Evolutionary conservation across 139 green algal genomes (phyloP).

Genomic region (Closterium sp.): DNA sequence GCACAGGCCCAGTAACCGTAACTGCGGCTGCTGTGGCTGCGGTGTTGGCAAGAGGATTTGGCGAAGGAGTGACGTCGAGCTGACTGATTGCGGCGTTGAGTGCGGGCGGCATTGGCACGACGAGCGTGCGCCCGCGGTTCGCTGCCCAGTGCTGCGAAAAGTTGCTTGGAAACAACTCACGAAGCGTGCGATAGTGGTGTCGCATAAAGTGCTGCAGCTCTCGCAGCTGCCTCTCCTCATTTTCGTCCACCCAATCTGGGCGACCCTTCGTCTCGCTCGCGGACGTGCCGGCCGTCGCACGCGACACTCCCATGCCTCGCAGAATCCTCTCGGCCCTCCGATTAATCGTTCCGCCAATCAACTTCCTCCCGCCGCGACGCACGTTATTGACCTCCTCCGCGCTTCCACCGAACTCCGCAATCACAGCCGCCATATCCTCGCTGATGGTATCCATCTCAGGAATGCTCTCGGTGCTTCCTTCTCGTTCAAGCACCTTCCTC

Average conservation of each 20-base stretch:
- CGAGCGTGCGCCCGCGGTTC: not conserved
- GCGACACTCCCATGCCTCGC: not conserved
- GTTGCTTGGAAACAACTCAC: not conserved
- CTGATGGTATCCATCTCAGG: not conserved
- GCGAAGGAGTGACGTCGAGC: not conserved
- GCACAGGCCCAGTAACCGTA: not conserved
- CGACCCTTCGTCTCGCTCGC: not conserved
- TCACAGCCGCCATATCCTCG: not conserved
- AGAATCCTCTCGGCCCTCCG: not conserved
- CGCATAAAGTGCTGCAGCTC: not conserved
- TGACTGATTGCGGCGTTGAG: not conserved
- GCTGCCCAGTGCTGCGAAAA: not conserved
- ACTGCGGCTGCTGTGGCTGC: too few species aligned
- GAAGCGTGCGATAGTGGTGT: not conserved
- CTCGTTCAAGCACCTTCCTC: not conserved
- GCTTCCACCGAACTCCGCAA: not conserved
- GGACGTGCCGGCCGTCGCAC: not conserved
- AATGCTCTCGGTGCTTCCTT: not conserved
- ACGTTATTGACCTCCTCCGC: not conserved
- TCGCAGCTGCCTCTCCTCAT: not conserved
- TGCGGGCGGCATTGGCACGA: not conserved
- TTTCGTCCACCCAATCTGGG: not conserved
- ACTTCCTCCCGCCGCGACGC: not conserved
- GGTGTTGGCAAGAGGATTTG: not conserved
- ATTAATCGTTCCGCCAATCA: not conserved